Evolutionary conservation across 75 land plant species (phyloP).

Genomic region (Sequoiadendron giganteum): DNA sequence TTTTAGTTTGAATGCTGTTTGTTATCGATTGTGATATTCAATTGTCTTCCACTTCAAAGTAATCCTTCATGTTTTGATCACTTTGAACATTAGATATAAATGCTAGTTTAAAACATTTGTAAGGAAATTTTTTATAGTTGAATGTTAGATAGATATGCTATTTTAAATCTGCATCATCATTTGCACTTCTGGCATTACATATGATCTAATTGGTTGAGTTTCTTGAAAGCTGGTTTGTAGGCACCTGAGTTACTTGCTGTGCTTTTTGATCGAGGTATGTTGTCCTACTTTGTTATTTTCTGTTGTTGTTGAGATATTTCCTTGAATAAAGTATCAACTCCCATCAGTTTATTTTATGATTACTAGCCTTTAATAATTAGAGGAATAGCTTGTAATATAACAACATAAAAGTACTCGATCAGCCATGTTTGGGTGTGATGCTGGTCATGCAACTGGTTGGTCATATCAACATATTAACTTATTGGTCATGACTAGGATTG

Average conservation of each 20-base stretch:
- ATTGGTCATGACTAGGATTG: too few species aligned
- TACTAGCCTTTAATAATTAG: neutral
- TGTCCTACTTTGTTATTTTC: neutral
- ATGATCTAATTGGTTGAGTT: constrained; percentile 6
- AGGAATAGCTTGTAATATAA: neutral
- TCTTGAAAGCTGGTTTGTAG: constrained; percentile 30
- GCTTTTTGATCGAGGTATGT: constrained; percentile 59
- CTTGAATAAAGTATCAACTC: neutral
- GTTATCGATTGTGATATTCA: neutral
- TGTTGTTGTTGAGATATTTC: neutral
- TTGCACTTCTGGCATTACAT: neutral
- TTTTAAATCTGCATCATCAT: neutral
- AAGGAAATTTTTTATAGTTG: neutral
- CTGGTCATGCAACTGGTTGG: too few species aligned
- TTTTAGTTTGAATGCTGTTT: neutral
- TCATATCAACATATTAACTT: too few species aligned
- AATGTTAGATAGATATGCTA: neutral
- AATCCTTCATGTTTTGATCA: neutral
- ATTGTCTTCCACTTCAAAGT: neutral
- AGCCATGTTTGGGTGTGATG: neutral
- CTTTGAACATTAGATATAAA: neutral
- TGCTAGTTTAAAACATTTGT: neutral
- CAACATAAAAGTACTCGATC: neutral
- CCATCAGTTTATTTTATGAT: neutral
- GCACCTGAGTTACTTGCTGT: constrained; percentile 64